Base-by-base conservation (phyloP, 2,329 filamentous ascomycete genomes). In the Bipolaris gigantea region DNA sequence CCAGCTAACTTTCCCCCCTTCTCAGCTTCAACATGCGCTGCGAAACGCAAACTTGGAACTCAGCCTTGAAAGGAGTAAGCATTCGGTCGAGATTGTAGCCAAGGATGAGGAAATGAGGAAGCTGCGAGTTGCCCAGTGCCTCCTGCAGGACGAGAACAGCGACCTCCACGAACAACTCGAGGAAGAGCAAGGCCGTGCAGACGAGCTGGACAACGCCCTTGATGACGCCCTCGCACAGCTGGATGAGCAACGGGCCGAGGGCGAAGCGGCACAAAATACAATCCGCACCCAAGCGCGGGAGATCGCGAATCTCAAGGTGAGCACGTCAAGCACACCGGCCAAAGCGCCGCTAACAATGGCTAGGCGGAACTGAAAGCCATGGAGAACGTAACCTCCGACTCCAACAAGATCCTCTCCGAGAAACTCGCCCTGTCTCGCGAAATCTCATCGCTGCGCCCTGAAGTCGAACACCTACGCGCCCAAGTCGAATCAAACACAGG, bases 81-180 rank as follows among this genome's bases (percentile, higher is more conserved):
- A 88, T 62, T 80, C 86, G 50, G 83, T 88, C 33, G 83, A 89
- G 48, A 78, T 87, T 10, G 80, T 95, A 50, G 77, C 85, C 61
- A 89, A 89, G 65, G 85, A 91, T 60, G 92, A 97, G 72, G 85
- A 87, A 55, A 80, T 84, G 35, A 86, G 92, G 43, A 83, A 86
- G 60, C 75, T 91, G 48, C 85, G 85, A 61, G 61, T 73, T 23
- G 80, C 93, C 56, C 84, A 87, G 58, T 80, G 87, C 50, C 76
- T 92, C 49, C 75, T 92, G n/a, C 78, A 87, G 57, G 85, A 92
- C 60, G 88, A 95, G 59, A 90, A 88, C 59, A 83, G 86, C 43
- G 80, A 83, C 9, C 75, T 96, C 25, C 83, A 85, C 60, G 82
- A 86, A 40, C 81, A 87, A 59, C 72, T 92, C 16, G 74, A 79